Base-by-base conservation (phyloP, 2,329 filamentous ascomycete genomes). In the Curvularia hawaiiensis region DNA sequence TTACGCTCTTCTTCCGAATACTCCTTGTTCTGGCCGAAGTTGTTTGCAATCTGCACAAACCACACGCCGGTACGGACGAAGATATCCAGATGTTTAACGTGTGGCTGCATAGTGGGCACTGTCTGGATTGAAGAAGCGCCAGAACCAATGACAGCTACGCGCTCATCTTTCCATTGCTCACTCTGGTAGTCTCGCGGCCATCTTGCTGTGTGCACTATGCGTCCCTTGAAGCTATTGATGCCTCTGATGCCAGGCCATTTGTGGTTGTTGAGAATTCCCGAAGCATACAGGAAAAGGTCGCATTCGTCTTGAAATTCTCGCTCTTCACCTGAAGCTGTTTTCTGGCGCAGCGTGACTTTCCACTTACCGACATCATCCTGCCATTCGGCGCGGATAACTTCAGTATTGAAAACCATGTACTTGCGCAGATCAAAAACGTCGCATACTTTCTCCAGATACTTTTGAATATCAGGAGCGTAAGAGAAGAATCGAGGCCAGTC, bases 331-430 rank as follows among this genome's bases (percentile, higher is more conserved):
- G 72, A 74, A 10, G 73, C 52, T 24, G 64, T 66, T 5, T 64
- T 77, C 55, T 83, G 75, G n/a, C 73, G 71, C 5, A 84, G 68
- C 39, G 78, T 80, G 12, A 85, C 78, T 9, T 73, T 77, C 83
- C 82, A 85, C 60, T 81, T 74, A 4, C 81, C 82, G 4, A 66
- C 68, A 1, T 79, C 74, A 20, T 83, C 80, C 49, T 82, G 72
- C 82, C 82, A 84, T 49, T 79, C 78, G 20, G 78, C 77, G 4
- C 79, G 78, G 0, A 77, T 68, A 12, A 83, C 77, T 60, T 82
- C 75, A 9, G 78, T 80, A 54, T 80, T 79, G 71, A 84, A 83
- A 2, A 69, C 79, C 80, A 84, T 84, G 67, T 82, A 83, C 59
- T 83, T 82, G 43, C 79, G 75, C 3, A 84, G 71, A 43, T 77